phyloP scores from a whole-genome alignment of 2,329 filamentous ascomycete species.

The Sarocladium brachiariae region DNA sequence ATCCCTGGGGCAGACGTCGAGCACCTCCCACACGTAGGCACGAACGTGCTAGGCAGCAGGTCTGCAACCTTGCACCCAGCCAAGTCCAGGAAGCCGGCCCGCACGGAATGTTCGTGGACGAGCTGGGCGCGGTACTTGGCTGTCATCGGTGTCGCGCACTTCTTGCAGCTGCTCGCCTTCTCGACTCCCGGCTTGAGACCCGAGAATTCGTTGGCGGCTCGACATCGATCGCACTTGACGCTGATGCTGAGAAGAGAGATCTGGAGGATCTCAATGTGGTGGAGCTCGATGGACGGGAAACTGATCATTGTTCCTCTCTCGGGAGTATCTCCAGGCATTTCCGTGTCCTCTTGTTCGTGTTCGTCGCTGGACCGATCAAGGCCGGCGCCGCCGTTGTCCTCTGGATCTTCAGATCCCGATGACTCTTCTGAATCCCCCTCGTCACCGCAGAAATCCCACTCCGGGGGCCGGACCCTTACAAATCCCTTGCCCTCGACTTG shows the following conservation, averaged over 20 bases:
- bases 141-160: slow-evolving; percentile 47
- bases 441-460: slow-evolving; percentile 52
- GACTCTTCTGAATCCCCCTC: slow-evolving; percentile 39
- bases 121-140: slow-evolving; percentile 59
- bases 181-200: slow-evolving; percentile 51
- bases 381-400: slow-evolving; percentile 35
- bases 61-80: slow-evolving; percentile 69
- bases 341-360: background rate
- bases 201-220: slow-evolving; percentile 62
- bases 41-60: slow-evolving; percentile 71
- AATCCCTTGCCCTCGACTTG: slow-evolving; percentile 50
- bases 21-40: slow-evolving; percentile 71
- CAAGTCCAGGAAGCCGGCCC: slow-evolving; percentile 72
- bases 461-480: slow-evolving; percentile 65
- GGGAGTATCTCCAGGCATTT: slow-evolving; percentile 21
- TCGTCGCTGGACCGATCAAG: slow-evolving; percentile 19
- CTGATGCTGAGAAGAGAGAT: slow-evolving; percentile 59
- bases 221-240: slow-evolving; percentile 75
- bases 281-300: slow-evolving; percentile 70
- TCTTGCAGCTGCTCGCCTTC: slow-evolving; percentile 49
- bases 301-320: slow-evolving; percentile 71
- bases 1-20: slow-evolving; percentile 64
- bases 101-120: slow-evolving; percentile 65
- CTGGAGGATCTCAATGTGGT: slow-evolving; percentile 70
- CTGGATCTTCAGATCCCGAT: slow-evolving; percentile 32